Percentiles rank a stretch among this genome's conserved stretches.
Conservation (phyloP, 768 basidiomycete species). For the Xerocomus potaroensis region DNA sequence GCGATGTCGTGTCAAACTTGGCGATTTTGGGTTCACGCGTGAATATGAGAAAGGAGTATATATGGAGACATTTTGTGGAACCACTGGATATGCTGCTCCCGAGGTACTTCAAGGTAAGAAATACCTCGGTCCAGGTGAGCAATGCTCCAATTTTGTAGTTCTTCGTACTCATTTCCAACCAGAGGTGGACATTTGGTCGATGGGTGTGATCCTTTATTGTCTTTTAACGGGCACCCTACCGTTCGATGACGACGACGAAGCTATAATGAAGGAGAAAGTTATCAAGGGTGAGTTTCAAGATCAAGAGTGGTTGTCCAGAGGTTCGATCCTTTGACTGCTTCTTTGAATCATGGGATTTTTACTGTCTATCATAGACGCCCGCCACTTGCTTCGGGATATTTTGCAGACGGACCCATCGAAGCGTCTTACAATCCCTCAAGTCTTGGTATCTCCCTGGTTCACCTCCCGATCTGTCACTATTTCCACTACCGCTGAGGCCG, state of each 20-base stretch:
- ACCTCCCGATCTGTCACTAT: conserved; percentile 27
- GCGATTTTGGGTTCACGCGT: conserved; percentile 92
- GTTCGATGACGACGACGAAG: conserved; percentile 88
- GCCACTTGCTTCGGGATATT: conserved; percentile 73
- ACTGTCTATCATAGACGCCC: conserved; percentile 56
- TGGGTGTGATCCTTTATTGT: conserved; percentile 88
- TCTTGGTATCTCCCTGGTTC: conserved; percentile 88
- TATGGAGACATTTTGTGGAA: conserved; percentile 94
- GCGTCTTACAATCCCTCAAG: conserved; percentile 78
- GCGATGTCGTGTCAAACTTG: conserved; percentile 85
- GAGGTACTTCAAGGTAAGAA: conserved; percentile 87
- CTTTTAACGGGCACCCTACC: conserved; percentile 86
- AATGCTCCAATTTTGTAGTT: neutral
- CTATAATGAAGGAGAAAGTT: conserved; percentile 78
- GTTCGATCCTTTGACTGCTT: conserved; percentile 39
- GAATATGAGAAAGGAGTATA: conserved; percentile 76
- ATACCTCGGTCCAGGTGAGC: conserved; percentile 84
- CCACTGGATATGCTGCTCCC: conserved; percentile 89
- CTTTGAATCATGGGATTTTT: conserved; percentile 1
- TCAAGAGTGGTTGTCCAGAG: conserved; percentile 85
- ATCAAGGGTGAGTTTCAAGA: conserved; percentile 86
- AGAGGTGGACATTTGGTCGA: conserved; percentile 97
- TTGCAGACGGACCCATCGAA: conserved; percentile 72
- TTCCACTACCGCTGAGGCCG: conserved; percentile 2
- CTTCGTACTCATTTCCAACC: conserved; percentile 13